Conservation (phyloP, 495 filamentous ascomycete genomes). For the Penicillium coprophilum region DNA sequence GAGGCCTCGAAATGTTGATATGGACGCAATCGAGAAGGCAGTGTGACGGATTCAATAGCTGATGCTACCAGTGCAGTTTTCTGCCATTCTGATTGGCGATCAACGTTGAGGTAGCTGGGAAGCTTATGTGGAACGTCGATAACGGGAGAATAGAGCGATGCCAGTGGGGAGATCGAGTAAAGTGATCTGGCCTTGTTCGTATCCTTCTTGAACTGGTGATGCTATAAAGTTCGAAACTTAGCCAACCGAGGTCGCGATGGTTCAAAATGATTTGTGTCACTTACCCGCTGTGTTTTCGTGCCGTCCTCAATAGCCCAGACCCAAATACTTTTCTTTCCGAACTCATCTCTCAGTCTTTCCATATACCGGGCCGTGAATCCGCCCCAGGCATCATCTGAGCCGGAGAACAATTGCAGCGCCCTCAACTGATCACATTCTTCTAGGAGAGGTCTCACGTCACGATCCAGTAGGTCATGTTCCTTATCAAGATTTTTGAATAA, state of each 20-base stretch:
- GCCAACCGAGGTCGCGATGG: background rate
- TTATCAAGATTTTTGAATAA: slow-evolving; percentile 78
- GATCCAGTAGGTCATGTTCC: slow-evolving; percentile 83
- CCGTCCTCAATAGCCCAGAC: slow-evolving; percentile 78
- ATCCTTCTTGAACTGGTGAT: slow-evolving; percentile 53
- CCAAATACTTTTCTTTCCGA: slow-evolving; percentile 81
- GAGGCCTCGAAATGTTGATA: slow-evolving; percentile 63
- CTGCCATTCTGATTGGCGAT: slow-evolving; percentile 75
- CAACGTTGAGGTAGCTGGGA: slow-evolving; percentile 61
- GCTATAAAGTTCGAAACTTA: slow-evolving; percentile 12
- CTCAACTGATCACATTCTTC: slow-evolving; percentile 95
- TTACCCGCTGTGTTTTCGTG: slow-evolving; percentile 57
- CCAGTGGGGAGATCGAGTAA: slow-evolving; percentile 62
- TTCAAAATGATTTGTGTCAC: slow-evolving; percentile 21
- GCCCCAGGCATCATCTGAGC: slow-evolving; percentile 89
- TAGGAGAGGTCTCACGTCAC: slow-evolving; percentile 79
- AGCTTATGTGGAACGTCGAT: slow-evolving; percentile 56
- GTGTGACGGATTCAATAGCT: slow-evolving; percentile 74
- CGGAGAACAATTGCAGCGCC: slow-evolving; percentile 76
- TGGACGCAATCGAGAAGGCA: slow-evolving; percentile 70
- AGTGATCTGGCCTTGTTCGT: slow-evolving; percentile 71
- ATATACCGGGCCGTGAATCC: slow-evolving; percentile 80
- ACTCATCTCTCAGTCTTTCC: slow-evolving; percentile 83
- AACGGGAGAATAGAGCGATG: slow-evolving; percentile 78
- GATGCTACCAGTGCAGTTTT: slow-evolving; percentile 72